These are phyloP conservation scores for Trichoderma breve DNA, from an alignment of 2,329 filamentous ascomycete species.

Conservation along the genomic window DNA sequence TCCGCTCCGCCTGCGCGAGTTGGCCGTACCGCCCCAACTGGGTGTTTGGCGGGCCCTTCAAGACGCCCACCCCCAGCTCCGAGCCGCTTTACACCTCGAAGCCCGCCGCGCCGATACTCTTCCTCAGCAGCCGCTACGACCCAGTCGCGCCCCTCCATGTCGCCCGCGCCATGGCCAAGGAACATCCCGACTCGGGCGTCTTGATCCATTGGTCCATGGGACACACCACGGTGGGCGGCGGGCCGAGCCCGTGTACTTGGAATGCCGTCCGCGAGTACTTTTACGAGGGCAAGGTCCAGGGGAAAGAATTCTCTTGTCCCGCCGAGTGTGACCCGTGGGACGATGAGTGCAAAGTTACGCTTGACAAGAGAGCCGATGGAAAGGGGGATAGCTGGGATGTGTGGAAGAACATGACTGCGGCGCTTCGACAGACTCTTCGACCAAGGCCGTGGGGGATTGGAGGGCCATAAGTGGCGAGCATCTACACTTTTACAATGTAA, in stretches of 20 bases:
- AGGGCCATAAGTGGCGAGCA: background rate
- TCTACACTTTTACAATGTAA: background rate
- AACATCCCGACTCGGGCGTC: slow-evolving; percentile 26
- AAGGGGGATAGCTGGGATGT: background rate
- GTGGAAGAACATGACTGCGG: background rate
- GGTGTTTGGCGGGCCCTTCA: slow-evolving; percentile 36
- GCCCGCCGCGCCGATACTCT: slow-evolving; percentile 43
- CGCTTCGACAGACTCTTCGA: background rate
- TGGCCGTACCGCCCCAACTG: slow-evolving; percentile 38
- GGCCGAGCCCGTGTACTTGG: slow-evolving; percentile 24
- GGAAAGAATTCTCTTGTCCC: slow-evolving; percentile 23
- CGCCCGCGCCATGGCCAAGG: slow-evolving; percentile 21
- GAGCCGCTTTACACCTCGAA: slow-evolving; percentile 25
- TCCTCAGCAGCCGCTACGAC: slow-evolving; percentile 41
- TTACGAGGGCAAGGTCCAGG: slow-evolving; percentile 24
- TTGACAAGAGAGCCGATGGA: background rate
- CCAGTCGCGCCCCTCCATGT: slow-evolving; percentile 42
- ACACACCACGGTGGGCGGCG: slow-evolving; percentile 19
- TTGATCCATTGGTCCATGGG: slow-evolving; percentile 27
- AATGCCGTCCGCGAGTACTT: slow-evolving; percentile 25
- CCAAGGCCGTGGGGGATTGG: background rate
- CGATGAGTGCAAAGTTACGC: background rate
- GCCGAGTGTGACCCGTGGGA: slow-evolving; percentile 26
- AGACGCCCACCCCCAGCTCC: slow-evolving; percentile 26
- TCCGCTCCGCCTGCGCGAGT: slow-evolving; percentile 39